Base-by-base conservation (phyloP, 1,284 basidiomycete species). In the Cutaneotrichosporon curvatum region DNA sequence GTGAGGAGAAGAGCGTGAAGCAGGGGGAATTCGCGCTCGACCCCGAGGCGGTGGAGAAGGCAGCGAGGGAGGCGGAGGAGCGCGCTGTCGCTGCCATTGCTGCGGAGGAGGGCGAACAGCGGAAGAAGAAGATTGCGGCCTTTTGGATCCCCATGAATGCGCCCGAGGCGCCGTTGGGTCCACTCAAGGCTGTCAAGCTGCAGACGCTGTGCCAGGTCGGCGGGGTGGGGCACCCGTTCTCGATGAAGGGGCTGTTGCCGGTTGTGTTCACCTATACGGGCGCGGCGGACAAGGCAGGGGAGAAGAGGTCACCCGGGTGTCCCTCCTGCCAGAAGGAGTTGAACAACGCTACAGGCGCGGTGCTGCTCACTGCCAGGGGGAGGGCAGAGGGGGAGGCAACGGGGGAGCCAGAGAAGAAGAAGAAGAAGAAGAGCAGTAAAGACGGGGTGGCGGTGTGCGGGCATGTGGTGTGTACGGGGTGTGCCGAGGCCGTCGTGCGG, bases 61-160 rank as follows among this genome's bases (percentile, higher is more conserved):
- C 87, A 7, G 79, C 85, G 20, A 75, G 73, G 14, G 83, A 88
- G 63, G 89, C 88, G 0, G 89, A 94, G 67, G 85, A 87, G 44
- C 82, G 81, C 16, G 91, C 91, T 0, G 71, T 90, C 40, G 78
- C 76, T 23, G 74, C 81, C 57, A 87, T 95, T 35, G 87, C 90
- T 63, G 77, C 76, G 21, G 91, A 96, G 67, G 86, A 89, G 62
- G 55, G 53, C 0, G 87, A 89, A 52, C 78, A 83, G 3, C 73
- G 92, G 43, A 85, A 84, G 50, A 79, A 81, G 48, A 94, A 94
- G 67, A 77, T 96, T 7, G 89, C 91, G 0, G 88, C 92, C 58
- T 97, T 94, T 66, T 96, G 91, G 91, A 76, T 95, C 37, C 90
- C 86, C 16, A 87, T 81, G 0, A 72, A 94, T 30, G 88, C 90